Evolutionary conservation across 768 basidiomycete species (phyloP).

Genomic region (Leucocoprinus sp.): DNA sequence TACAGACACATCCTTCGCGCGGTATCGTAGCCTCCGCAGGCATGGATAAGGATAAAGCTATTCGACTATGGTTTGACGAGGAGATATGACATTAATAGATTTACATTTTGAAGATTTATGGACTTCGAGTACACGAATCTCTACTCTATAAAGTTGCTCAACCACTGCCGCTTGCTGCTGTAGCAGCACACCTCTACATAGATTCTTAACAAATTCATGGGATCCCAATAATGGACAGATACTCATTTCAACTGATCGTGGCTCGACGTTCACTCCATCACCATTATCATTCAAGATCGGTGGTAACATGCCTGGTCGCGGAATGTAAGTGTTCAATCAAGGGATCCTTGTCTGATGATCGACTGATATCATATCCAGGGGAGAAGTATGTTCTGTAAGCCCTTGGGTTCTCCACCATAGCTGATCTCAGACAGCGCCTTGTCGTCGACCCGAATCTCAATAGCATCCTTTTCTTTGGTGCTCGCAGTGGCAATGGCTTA

Average conservation of each 20-base stretch:
- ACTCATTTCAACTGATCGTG: conserved; percentile 49
- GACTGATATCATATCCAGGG: conserved; percentile 20
- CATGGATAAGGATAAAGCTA: conserved; percentile 81
- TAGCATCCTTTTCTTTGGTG: conserved; percentile 55
- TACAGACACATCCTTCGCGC: conserved; percentile 67
- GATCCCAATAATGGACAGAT: conserved; percentile 59
- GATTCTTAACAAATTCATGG: conserved; percentile 55
- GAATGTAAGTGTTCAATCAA: conserved; percentile 30
- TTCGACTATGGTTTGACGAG: conserved; percentile 70
- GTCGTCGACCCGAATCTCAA: conserved; percentile 57
- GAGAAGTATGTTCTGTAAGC: conserved; percentile 31
- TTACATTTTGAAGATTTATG: too few species aligned
- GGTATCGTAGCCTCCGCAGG: conserved; percentile 81
- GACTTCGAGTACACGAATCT: too few species aligned
- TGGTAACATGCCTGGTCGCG: conserved; percentile 64
- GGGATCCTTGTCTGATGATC: not conserved
- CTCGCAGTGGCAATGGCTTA: conserved; percentile 54
- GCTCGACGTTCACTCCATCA: conserved; percentile 45
- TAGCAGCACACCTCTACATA: too few species aligned
- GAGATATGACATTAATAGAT: not conserved
- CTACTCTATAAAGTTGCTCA: too few species aligned
- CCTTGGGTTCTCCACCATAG: not conserved
- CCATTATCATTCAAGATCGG: conserved; percentile 58
- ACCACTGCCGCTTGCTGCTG: too few species aligned
- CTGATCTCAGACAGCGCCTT: conserved; percentile 35